Conservation (phyloP, 2,329 filamentous ascomycete genomes). For the Trichoderma citrinoviride region DNA sequence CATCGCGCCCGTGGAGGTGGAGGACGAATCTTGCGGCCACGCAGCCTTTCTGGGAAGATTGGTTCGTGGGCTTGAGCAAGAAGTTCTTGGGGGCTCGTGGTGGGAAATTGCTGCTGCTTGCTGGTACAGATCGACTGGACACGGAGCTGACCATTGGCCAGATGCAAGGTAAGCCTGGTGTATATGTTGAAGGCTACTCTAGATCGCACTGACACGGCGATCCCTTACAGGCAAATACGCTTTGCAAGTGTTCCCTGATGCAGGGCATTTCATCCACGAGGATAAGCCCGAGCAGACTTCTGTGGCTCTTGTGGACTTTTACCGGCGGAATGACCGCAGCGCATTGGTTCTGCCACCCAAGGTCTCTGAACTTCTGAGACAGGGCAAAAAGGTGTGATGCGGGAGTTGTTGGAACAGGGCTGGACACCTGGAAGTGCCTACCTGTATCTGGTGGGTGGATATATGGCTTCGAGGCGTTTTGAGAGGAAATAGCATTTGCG, state of each 20-base stretch:
- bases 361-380: constrained; percentile 69
- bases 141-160: constrained; percentile 93
- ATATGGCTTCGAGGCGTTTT: not conserved
- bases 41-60: constrained; percentile 89
- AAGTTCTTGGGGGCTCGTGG: constrained; percentile 82
- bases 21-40: constrained; percentile 79
- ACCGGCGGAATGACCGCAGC: constrained; percentile 83
- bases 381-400: constrained; percentile 58
- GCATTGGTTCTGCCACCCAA: constrained; percentile 87
- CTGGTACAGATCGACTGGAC: constrained; percentile 85
- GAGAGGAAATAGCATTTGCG: not conserved
- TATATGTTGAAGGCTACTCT: not conserved
- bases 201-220: not conserved
- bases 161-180: constrained; percentile 73
- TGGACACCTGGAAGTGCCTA: not conserved
- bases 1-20: constrained; percentile 69
- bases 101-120: constrained; percentile 80
- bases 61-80: constrained; percentile 83
- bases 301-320: constrained; percentile 82
- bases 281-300: constrained; percentile 91
- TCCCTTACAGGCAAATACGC: constrained; percentile 75
- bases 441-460: not conserved
- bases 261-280: constrained; percentile 95
- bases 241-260: constrained; percentile 88
- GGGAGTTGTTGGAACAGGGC: too few species aligned